Evolutionary conservation across 2,329 filamentous ascomycete genomes (phyloP), one percentile per base, ranked within the genome.

Genomic region (Diaporthe capsici): DNA sequence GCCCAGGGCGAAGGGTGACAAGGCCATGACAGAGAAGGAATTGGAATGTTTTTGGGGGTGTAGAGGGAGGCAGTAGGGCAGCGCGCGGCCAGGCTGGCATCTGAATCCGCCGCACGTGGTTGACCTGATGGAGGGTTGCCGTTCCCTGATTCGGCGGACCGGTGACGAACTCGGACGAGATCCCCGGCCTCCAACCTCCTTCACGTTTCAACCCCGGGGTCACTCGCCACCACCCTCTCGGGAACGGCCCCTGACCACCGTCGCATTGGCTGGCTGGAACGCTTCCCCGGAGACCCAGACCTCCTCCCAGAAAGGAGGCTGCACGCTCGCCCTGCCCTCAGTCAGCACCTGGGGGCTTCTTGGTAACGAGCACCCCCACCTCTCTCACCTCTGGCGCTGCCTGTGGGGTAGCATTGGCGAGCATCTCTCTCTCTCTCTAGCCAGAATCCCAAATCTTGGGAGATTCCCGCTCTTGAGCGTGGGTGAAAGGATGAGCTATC

Each of bases 71-170:
- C 2, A 22, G 25, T 25, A 55, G 12, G n/a, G 25, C 10, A 9
- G 55, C 55, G 70, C 31, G 44, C 57, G 70, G 57, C 44, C 42
- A 31, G 70, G 10, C 70, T 61, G 70, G 55, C 44, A 60, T 51
- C 44, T 34, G 39, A 25, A 49, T 58, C 55, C 28, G 70, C 53
- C 70, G 57, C 71, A 72, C 71, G 57, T 72, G 71, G 57, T 63
- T 37, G 31, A 51, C 57, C 28, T 72, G 71, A 72, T 63, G 71
- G 71, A 63, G 71, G 71, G 57, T 31, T 37, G 71, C 42, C 47
- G 44, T 63, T 72, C 57, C 71, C 71, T n/a, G n/a, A 53, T 72
- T 72, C 44, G 71, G 71, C 12, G 44, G 71, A 72, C 71, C 71
- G 71, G 71, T 72, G 44, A 72, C 44, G 22, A 68, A 51, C 63